Base-by-base conservation (phyloP, 1,139 yeast genomes). In the Lodderomyces parapsilosis region DNA sequence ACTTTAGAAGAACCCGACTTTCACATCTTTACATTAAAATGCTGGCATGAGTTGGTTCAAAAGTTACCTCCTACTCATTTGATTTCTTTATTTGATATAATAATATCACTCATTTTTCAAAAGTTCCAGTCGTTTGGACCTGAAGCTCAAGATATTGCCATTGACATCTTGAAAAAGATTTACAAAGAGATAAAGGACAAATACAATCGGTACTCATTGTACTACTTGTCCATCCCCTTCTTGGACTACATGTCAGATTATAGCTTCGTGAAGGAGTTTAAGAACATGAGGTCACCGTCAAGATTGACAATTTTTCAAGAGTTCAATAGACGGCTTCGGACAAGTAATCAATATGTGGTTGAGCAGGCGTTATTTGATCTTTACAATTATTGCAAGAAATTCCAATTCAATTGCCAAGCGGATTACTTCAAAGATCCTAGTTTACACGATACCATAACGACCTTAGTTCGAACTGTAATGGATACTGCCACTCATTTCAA, bases 291-390 rank as follows among this genome's bases (percentile, higher is more conserved):
- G 45, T 60, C 65, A 55, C 59, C 58, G 40, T 55, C 54, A 48
- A 60, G 62, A 58, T 59, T 53, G 53, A 65, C 52, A 39, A 63
- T 59, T 43, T 64, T 82, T 31, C 68, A 65, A 14, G 85, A 80
- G 49, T 74, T 82, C 43, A 70, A 78, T 0, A 63, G 79, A 46
- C 65, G 94, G 38, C 69, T 86, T 42, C 68, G 70, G 38, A 81
- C 85, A 20, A 86, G 84, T 46, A 91, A 90, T 59, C 77, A 77
- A 40, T 83, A 83, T 64, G 89, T 91, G 6, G 89, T 89, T 0
- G 74, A 78, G 39, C 96, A 89, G 56, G 90, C 89, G 0, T 65
- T 93, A 19, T 74, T 74, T 44, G 97, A 90, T 56, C 68, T 90
- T 33, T 66, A 72, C 17, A 66, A 69, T 24, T 81, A 76, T 52